These are phyloP conservation scores for Russula compacta DNA, from an alignment of 768 basidiomycete genomes.

Conservation along the genomic window DNA sequence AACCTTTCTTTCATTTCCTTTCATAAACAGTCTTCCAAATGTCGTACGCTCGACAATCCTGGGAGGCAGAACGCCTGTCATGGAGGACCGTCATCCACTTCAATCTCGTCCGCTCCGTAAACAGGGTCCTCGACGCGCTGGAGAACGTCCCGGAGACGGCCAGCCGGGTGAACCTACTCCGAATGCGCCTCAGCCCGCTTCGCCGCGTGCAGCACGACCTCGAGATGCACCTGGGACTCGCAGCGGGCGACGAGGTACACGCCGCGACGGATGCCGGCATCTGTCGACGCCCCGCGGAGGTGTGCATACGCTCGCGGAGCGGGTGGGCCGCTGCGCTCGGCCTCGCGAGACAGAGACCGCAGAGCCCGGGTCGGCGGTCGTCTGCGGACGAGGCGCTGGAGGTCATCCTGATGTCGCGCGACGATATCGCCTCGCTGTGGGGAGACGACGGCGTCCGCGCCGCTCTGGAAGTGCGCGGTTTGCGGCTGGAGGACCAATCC, in stretches of 20 bases:
- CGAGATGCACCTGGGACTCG: slow-evolving; percentile 6
- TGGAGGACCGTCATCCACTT: slow-evolving; percentile 76
- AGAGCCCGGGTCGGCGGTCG: slow-evolving; percentile 1
- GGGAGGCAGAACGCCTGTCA: slow-evolving; percentile 61
- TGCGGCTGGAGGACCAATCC: slow-evolving; percentile 58
- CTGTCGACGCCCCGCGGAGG: slow-evolving; percentile 20
- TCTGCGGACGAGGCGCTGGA: slow-evolving; percentile 48
- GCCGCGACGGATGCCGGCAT: neutral
- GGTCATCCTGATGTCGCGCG: slow-evolving; percentile 48
- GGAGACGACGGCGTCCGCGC: slow-evolving; percentile 54
- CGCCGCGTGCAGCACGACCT: slow-evolving; percentile 28
- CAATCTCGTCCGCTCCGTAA: slow-evolving; percentile 37
- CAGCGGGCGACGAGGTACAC: slow-evolving; percentile 6
- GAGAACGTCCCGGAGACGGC: slow-evolving; percentile 20
- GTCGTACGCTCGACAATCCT: slow-evolving; percentile 23
- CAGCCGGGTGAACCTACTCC: slow-evolving; percentile 12
- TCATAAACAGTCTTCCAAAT: slow-evolving; percentile 7
- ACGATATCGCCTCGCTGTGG: slow-evolving; percentile 65
- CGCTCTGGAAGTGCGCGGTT: slow-evolving; percentile 38
- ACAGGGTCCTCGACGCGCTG: slow-evolving; percentile 33
- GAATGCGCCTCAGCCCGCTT: slow-evolving; percentile 18
- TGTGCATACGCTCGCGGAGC: slow-evolving; percentile 25
- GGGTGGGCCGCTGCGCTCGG: slow-evolving; percentile 26
- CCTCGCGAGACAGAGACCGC: slow-evolving; percentile 14
- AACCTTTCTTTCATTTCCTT: neutral